A percentile compares a stretch with the other conserved stretches of the same genome.
phyloP scores from a whole-genome alignment of 805 yeast genomes.

The Yarrowia phangngaensis region DNA sequence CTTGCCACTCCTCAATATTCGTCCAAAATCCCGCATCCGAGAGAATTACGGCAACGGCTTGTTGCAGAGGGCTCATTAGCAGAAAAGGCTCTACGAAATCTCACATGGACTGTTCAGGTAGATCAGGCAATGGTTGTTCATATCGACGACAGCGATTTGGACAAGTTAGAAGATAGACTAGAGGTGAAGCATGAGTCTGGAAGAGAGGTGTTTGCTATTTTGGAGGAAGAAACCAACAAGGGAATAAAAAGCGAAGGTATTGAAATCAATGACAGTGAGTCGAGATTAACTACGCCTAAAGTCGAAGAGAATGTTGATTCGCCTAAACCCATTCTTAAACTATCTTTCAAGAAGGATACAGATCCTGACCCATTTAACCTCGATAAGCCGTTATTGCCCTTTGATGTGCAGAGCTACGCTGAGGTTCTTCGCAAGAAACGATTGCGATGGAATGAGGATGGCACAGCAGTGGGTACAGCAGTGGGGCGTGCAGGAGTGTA shows the following conservation, averaged over 20 bases:
- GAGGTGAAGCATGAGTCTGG: conserved; percentile 9
- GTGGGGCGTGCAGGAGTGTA: conserved; percentile 22
- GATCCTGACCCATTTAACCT: conserved; percentile 22
- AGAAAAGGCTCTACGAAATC: conserved; percentile 67
- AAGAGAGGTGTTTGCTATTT: background rate
- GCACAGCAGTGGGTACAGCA: background rate
- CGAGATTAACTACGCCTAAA: conserved; percentile 1
- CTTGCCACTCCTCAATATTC: conserved; percentile 69
- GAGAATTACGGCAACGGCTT: conserved; percentile 61
- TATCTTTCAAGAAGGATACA: conserved; percentile 19
- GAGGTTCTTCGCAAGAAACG: conserved; percentile 9
- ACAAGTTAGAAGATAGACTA: conserved; percentile 24
- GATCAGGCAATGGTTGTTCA: conserved; percentile 29
- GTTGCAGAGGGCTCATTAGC: conserved; percentile 79
- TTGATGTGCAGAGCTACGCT: conserved; percentile 6
- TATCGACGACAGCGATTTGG: conserved; percentile 27
- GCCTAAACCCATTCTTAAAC: conserved; percentile 21
- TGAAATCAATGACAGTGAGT: background rate
- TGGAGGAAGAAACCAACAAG: conserved; percentile 18
- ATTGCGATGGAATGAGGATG: conserved; percentile 20
- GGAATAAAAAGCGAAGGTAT: conserved; percentile 9
- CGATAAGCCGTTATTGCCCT: conserved; percentile 11
- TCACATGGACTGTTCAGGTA: conserved; percentile 40
- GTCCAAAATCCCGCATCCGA: conserved; percentile 62
- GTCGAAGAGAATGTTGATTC: conserved; percentile 13